Conservation (phyloP, 306 rosid genomes). For the Nissolia schottii region DNA sequence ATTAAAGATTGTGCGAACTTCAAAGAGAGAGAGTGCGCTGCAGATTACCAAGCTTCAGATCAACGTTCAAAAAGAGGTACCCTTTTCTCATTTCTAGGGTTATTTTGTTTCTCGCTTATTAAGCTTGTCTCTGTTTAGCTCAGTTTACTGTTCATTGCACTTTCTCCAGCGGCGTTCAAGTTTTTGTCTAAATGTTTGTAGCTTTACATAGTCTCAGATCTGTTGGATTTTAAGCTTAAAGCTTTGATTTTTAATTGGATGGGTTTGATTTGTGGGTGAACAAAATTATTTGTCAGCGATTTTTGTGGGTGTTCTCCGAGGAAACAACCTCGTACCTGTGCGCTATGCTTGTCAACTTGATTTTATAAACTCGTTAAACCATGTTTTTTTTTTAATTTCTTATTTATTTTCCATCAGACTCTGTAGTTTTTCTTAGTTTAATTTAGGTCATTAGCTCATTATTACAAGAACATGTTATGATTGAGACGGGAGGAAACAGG, state of each 20-base stretch:
- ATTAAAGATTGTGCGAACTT: neutral
- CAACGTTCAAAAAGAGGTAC: slow-evolving; percentile 26
- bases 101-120: slow-evolving; percentile 11
- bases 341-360: neutral
- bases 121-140: neutral
- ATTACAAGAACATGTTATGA: neutral
- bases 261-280: neutral
- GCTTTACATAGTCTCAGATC: slow-evolving; percentile 34
- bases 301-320: slow-evolving; percentile 9
- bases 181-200: neutral
- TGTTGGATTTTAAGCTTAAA: slow-evolving; percentile 16
- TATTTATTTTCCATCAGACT: neutral
- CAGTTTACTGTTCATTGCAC: slow-evolving; percentile 20
- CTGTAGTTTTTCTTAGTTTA: neutral
- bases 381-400: neutral
- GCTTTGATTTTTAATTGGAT: neutral
- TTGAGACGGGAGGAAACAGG: neutral
- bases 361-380: neutral
- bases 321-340: neutral
- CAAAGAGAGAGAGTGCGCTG: neutral
- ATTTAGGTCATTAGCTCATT: neutral
- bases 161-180: neutral
- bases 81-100: slow-evolving; percentile 25
- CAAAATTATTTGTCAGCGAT: slow-evolving; percentile 1
- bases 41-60: neutral